Evolutionary conservation across 2,329 filamentous ascomycete genomes (phyloP).

Genomic region (Fusarium marasasianum): DNA sequence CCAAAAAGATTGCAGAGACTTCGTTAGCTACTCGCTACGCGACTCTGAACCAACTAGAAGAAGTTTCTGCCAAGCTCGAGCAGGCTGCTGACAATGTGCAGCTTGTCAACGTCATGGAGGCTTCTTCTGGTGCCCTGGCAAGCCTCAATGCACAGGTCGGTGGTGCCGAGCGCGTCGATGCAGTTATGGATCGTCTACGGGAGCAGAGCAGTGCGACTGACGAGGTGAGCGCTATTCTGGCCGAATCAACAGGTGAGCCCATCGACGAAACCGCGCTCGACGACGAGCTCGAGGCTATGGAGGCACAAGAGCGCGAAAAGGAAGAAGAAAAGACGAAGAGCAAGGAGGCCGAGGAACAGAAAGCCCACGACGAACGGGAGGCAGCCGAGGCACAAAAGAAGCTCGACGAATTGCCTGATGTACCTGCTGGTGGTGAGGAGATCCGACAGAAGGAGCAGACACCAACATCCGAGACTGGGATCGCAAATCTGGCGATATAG

Average conservation of each 20-base stretch:
- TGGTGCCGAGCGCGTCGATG: slow-evolving; percentile 77
- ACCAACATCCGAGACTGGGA: slow-evolving; percentile 52
- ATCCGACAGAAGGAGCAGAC: slow-evolving; percentile 43
- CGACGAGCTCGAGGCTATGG: slow-evolving; percentile 83
- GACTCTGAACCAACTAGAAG: slow-evolving; percentile 82
- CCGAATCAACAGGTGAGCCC: slow-evolving; percentile 62
- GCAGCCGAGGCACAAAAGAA: slow-evolving; percentile 61
- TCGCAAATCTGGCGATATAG: slow-evolving; percentile 46
- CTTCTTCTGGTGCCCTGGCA: slow-evolving; percentile 76
- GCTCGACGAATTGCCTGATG: slow-evolving; percentile 60
- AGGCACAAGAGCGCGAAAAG: slow-evolving; percentile 66
- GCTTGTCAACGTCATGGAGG: slow-evolving; percentile 83
- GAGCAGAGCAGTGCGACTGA: slow-evolving; percentile 85
- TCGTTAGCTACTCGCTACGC: slow-evolving; percentile 76
- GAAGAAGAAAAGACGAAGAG: slow-evolving; percentile 60
- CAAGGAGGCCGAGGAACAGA: slow-evolving; percentile 50
- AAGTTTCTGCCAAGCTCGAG: slow-evolving; percentile 83
- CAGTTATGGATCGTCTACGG: slow-evolving; percentile 77
- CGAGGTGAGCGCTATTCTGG: slow-evolving; percentile 81
- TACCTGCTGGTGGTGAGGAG: slow-evolving; percentile 49
- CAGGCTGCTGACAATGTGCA: slow-evolving; percentile 86
- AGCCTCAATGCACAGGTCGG: slow-evolving; percentile 81
- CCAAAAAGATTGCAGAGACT: slow-evolving; percentile 82
- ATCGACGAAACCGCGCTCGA: slow-evolving; percentile 88
- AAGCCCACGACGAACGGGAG: slow-evolving; percentile 56